Conservation (phyloP, 805 yeast genomes). For the Saccharomyces jurei region DNA sequence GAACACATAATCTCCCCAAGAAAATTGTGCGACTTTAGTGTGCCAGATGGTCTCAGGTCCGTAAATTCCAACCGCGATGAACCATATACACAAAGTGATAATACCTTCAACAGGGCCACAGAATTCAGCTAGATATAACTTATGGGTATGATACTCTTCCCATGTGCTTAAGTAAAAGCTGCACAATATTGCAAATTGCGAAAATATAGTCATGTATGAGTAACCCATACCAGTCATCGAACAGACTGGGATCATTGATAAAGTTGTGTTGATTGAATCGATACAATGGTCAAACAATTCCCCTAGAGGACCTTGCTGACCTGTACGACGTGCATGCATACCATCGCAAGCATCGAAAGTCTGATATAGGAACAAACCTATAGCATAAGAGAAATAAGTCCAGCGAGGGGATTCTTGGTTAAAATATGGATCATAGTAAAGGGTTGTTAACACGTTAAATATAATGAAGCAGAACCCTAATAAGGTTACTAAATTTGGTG, state of each 20-base stretch:
- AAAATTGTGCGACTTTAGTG: slow-evolving; percentile 24
- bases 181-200: slow-evolving; percentile 66
- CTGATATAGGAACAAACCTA: slow-evolving; percentile 83
- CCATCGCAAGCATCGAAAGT: slow-evolving; percentile 97
- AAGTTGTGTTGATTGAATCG: slow-evolving; percentile 69
- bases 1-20: slow-evolving; percentile 8
- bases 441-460: slow-evolving; percentile 53
- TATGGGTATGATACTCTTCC: slow-evolving; percentile 93
- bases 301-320: slow-evolving; percentile 92
- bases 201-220: slow-evolving; percentile 48
- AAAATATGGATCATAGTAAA: slow-evolving; percentile 68
- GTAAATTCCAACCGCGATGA: slow-evolving; percentile 51
- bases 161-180: slow-evolving; percentile 89
- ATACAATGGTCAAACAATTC: slow-evolving; percentile 90
- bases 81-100: slow-evolving; percentile 48
- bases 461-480: slow-evolving; percentile 68
- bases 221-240: slow-evolving; percentile 73
- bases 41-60: slow-evolving; percentile 70
- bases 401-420: slow-evolving; percentile 58
- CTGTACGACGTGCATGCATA: slow-evolving; percentile 89
- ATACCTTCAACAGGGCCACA: slow-evolving; percentile 97
- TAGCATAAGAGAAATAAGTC: slow-evolving; percentile 71
- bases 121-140: slow-evolving; percentile 65
- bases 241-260: slow-evolving; percentile 66
- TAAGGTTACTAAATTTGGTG: slow-evolving; percentile 86